phyloP scores from a whole-genome alignment of 345 rosid genomes.

The thale cress (Arabidopsis thaliana) region DNA sequence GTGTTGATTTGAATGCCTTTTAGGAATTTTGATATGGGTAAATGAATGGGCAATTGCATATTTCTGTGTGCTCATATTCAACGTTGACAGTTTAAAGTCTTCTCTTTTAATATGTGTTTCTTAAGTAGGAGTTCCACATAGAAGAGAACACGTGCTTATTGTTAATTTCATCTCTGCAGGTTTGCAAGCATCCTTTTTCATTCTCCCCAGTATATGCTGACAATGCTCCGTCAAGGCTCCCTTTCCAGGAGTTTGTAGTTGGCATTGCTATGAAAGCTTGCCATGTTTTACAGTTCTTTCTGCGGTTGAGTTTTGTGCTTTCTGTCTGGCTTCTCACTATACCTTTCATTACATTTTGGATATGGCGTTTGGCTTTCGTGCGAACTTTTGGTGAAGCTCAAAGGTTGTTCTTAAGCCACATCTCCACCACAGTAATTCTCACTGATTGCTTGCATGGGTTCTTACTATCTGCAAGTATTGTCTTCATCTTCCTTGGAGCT shows the following conservation, averaged over 20 bases:
- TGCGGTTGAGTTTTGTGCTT: constrained; percentile 92
- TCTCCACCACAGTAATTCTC: constrained; percentile 80
- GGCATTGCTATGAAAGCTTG: constrained; percentile 98
- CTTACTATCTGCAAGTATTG: constrained; percentile 95
- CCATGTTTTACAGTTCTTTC: constrained; percentile 87
- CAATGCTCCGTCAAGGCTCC: constrained; percentile 96
- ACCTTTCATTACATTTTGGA: constrained; percentile 97
- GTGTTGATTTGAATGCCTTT: background rate
- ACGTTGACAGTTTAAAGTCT: background rate
- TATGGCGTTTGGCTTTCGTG: constrained; percentile 92
- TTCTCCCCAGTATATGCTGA: constrained; percentile 98
- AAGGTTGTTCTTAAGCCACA: constrained; percentile 88
- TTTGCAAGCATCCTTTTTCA: constrained; percentile 94
- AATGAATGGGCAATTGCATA: background rate
- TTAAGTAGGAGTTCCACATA: background rate
- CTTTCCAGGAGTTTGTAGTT: constrained; percentile 95
- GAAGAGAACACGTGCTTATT: background rate
- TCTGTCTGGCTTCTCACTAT: constrained; percentile 96
- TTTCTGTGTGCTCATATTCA: background rate
- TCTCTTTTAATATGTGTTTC: background rate
- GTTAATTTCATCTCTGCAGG: constrained; percentile 53
- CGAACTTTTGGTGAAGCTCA: constrained; percentile 95
- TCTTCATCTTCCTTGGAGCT: constrained; percentile 94
- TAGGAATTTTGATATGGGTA: background rate
- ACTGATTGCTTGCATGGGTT: constrained; percentile 99